These are phyloP conservation scores for Exserohilum turcica DNA, from an alignment of 2,329 filamentous ascomycete genomes.

Conservation along the genomic window DNA sequence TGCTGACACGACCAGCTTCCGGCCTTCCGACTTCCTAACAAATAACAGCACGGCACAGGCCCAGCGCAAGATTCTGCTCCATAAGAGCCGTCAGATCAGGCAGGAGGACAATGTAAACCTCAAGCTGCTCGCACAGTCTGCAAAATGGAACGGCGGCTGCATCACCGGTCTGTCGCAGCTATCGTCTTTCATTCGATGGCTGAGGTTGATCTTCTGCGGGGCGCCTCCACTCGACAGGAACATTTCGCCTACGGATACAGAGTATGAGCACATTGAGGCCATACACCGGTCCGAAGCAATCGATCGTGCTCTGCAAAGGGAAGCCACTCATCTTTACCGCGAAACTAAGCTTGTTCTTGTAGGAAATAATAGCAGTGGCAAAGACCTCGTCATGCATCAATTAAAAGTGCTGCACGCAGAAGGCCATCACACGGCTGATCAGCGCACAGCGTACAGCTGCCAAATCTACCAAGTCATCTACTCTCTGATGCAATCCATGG, in stretches of 20 bases:
- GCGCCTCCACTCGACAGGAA: constrained; percentile 28
- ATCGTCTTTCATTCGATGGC: constrained; percentile 43
- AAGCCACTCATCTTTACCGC: constrained; percentile 38
- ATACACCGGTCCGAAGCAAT: constrained; percentile 44
- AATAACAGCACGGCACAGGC: constrained; percentile 41
- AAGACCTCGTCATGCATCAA: constrained; percentile 46
- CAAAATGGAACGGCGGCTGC: constrained; percentile 35
- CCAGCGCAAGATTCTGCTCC: constrained; percentile 44
- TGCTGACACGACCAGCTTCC: background rate
- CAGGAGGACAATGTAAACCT: constrained; percentile 40
- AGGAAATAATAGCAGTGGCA: constrained; percentile 37
- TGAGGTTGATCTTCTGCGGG: constrained; percentile 36
- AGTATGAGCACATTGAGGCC: constrained; percentile 40
- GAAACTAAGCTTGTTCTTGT: constrained; percentile 45
- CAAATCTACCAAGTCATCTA: constrained; percentile 39
- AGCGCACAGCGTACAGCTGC: constrained; percentile 35
- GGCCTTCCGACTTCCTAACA: constrained; percentile 21
- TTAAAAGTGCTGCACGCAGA: constrained; percentile 45
- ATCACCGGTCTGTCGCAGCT: constrained; percentile 37
- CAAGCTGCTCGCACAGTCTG: constrained; percentile 36
- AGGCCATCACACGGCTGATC: constrained; percentile 39
- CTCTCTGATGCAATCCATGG: constrained; percentile 43
- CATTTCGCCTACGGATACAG: constrained; percentile 33
- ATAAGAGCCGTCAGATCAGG: constrained; percentile 45
- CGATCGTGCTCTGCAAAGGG: constrained; percentile 41